phyloP scores from a whole-genome alignment of 192 early-diverging fungal genomes.

The Coemansia aciculifera region DNA sequence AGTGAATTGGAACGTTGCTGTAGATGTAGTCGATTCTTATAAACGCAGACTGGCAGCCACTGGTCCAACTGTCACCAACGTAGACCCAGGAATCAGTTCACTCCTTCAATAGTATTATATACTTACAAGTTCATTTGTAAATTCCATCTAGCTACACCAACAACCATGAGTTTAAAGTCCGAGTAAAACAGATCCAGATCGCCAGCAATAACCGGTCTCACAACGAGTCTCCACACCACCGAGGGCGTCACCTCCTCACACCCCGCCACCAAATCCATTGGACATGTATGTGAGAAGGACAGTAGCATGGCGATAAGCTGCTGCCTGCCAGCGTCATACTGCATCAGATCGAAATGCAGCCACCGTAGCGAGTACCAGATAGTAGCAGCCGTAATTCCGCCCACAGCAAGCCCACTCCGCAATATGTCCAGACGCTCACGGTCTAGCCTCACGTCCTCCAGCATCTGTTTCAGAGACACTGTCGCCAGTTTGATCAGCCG shows the following conservation, averaged over 20 bases:
- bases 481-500: slow-evolving; percentile 16
- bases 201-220: slow-evolving; percentile 22
- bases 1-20: too few species aligned
- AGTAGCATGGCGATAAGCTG: slow-evolving; percentile 33
- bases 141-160: slow-evolving; percentile 34
- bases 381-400: slow-evolving; percentile 31
- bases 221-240: slow-evolving; percentile 34
- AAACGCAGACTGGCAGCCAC: too few species aligned
- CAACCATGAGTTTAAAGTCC: slow-evolving; percentile 37
- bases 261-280: slow-evolving; percentile 1
- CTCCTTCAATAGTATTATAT: too few species aligned
- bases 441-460: slow-evolving; percentile 22
- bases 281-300: slow-evolving; percentile 29
- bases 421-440: slow-evolving; percentile 42
- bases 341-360: slow-evolving; percentile 38
- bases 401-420: slow-evolving; percentile 15
- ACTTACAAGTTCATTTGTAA: background rate
- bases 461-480: slow-evolving; percentile 16
- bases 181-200: slow-evolving; percentile 44
- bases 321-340: slow-evolving; percentile 34
- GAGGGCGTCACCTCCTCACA: slow-evolving; percentile 10
- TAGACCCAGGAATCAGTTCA: too few species aligned
- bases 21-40: too few species aligned
- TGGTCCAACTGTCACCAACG: too few species aligned
- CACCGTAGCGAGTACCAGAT: slow-evolving; percentile 37